Percentiles rank a stretch among this genome's conserved stretches.
Evolutionary conservation across 441 rosid genomes (phyloP).

Genomic region (Viola pubescens): DNA sequence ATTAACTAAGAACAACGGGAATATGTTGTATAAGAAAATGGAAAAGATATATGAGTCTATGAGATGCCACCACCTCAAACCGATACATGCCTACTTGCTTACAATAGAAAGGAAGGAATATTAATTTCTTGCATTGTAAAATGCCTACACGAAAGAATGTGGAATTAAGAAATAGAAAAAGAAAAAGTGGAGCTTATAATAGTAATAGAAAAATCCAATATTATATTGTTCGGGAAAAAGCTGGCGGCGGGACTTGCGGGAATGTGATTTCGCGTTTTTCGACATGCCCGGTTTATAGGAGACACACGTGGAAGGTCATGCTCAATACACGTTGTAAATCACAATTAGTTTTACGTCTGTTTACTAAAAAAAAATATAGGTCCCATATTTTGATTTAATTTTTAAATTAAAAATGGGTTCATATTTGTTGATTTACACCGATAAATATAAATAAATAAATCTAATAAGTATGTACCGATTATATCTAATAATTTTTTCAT

Average conservation of each 20-base stretch:
- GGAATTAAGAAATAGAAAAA: background rate
- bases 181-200: background rate
- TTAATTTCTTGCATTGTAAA: background rate
- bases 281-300: conserved; percentile 2
- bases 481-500: too few species aligned
- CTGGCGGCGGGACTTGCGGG: background rate
- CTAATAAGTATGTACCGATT: too few species aligned
- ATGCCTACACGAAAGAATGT: background rate
- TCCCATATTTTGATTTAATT: too few species aligned
- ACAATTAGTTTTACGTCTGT: background rate
- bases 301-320: conserved; percentile 2
- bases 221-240: too few species aligned
- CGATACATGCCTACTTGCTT: background rate
- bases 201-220: too few species aligned
- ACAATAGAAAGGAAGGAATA: background rate
- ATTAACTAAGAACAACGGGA: too few species aligned
- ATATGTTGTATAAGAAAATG: too few species aligned
- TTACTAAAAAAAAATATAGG: too few species aligned
- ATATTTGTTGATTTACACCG: too few species aligned
- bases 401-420: too few species aligned
- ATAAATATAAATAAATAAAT: too few species aligned
- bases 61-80: background rate
- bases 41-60: too few species aligned
- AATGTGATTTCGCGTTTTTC: background rate
- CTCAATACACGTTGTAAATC: background rate